Evolutionary conservation across 139 green algal species (phyloP), one percentile per base, ranked within the genome.

Genomic region (Desmodesmus armatus): DNA sequence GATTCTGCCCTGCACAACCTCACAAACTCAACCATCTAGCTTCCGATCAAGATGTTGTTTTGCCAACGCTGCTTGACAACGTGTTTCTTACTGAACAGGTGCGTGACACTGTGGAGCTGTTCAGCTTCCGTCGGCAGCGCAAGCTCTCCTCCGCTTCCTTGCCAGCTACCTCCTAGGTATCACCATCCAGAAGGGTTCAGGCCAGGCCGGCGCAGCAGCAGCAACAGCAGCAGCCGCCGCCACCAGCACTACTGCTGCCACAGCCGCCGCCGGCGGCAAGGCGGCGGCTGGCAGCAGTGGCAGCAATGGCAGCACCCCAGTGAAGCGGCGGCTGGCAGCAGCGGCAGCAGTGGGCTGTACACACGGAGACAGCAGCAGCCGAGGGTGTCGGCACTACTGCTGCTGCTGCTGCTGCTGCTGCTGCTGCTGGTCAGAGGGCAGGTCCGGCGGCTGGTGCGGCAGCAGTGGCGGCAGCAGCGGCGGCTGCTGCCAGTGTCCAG

Each of bases 131-230:
- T 87, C 90, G 92, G 17, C 91, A 96, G 83, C 93, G 97, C 58
- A 97, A 97, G 89, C 90, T 99, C n/a, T 94, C 88, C 90, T 99
- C 31, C 93, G 95, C 66, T 99, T 98, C 92, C 92, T 99, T 44
- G 91, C 96, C 2, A 91, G 90, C 44, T 98, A 97, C 90, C 90
- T 99, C 79, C 90, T 99, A 62, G 84, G 87, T 2, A 33, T 90
- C 29, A 89, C 88, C 82, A 98, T 99, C 71, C 97, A 99, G 86
- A 41, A 78, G 85, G 79, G 62, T 6, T 37, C 55, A 9, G 76
- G 76, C 0, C 55, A 53, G 39, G 76, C 76, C 39, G 76, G 55
- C 19, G 76, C 76, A 44, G 76, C 76, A 44, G 76, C 55, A 41
- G 55, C 76, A 39, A 29, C 76, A 40, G 76, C 76, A 23, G 76